Conservation (phyloP, 441 rosid genomes). For the Croton laevigatus region DNA sequence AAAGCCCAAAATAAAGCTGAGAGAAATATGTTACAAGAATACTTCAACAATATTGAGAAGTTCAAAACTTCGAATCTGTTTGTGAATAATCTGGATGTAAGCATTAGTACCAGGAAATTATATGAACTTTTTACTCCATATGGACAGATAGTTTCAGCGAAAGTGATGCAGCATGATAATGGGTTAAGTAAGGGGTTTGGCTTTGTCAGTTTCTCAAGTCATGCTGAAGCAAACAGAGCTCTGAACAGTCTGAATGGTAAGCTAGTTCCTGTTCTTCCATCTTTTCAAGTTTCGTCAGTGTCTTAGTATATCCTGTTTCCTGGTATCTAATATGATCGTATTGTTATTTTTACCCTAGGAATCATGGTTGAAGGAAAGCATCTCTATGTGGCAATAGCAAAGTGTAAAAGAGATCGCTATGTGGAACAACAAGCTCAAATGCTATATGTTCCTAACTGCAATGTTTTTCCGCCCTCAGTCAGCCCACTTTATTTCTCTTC, state of each 20-base stretch:
- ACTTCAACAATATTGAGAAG: constrained; percentile 19
- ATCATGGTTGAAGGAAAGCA: constrained; percentile 33
- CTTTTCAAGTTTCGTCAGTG: not conserved
- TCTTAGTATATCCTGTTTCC: constrained; percentile 14
- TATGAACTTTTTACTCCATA: constrained; percentile 39
- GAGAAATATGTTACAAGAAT: constrained; percentile 48
- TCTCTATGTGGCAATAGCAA: constrained; percentile 61
- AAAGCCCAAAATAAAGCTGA: constrained; percentile 60
- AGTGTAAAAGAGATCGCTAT: constrained; percentile 42
- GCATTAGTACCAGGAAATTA: constrained; percentile 45
- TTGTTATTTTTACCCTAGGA: constrained; percentile 33
- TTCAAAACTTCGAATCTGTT: constrained; percentile 45
- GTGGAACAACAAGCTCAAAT: constrained; percentile 23
- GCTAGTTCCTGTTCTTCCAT: not conserved
- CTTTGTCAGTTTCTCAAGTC: constrained; percentile 60
- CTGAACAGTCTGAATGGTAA: constrained; percentile 44
- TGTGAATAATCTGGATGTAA: constrained; percentile 51
- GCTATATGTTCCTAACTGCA: constrained; percentile 18
- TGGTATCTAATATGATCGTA: constrained; percentile 13
- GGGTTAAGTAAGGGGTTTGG: constrained; percentile 71
- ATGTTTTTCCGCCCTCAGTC: constrained; percentile 20
- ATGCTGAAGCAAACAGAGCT: constrained; percentile 50
- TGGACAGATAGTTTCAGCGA: constrained; percentile 52
- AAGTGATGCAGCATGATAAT: constrained; percentile 43
- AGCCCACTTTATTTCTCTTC: constrained; percentile 19